A percentile compares a stretch with the other conserved stretches of the same genome.
Evolutionary conservation across 2,329 filamentous ascomycete genomes (phyloP).

Genomic region (Hymenoscyphus fraxineus): DNA sequence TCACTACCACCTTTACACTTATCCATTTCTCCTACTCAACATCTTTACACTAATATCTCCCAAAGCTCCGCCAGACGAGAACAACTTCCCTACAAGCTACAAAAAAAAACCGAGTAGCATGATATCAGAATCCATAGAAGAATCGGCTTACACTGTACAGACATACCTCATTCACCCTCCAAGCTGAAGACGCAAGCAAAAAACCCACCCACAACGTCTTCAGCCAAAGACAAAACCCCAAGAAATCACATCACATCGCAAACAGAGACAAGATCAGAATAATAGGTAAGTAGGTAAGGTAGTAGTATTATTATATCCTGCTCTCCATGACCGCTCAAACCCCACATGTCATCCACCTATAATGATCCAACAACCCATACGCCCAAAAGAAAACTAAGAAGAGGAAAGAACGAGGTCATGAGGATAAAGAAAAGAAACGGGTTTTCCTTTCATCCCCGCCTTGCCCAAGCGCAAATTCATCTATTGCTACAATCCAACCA

Average conservation of each 20-base stretch:
- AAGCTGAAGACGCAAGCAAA: too few species aligned
- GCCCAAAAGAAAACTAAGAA: not conserved
- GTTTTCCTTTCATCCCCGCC: not conserved
- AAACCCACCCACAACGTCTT: too few species aligned
- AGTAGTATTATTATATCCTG: conserved; percentile 5
- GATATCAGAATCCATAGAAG: too few species aligned
- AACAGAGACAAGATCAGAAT: not conserved
- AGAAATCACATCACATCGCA: not conserved
- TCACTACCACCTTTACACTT: too few species aligned
- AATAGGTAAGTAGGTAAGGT: not conserved
- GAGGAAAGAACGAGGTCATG: not conserved
- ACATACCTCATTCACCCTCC: too few species aligned
- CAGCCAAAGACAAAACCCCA: too few species aligned
- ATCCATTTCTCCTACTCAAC: too few species aligned
- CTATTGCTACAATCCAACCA: conserved; percentile 8
- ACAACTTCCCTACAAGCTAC: too few species aligned
- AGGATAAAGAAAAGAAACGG: not conserved
- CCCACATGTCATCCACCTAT: not conserved
- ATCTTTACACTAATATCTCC: too few species aligned
- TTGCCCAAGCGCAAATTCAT: not conserved
- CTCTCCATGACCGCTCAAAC: not conserved
- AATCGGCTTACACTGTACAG: too few species aligned
- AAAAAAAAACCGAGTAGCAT: too few species aligned
- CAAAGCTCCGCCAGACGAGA: too few species aligned
- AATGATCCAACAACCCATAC: not conserved